Evolutionary conservation across 2,329 filamentous ascomycete species (phyloP), one percentile per base, ranked within the genome.

Genomic region (Didymella pinodella): DNA sequence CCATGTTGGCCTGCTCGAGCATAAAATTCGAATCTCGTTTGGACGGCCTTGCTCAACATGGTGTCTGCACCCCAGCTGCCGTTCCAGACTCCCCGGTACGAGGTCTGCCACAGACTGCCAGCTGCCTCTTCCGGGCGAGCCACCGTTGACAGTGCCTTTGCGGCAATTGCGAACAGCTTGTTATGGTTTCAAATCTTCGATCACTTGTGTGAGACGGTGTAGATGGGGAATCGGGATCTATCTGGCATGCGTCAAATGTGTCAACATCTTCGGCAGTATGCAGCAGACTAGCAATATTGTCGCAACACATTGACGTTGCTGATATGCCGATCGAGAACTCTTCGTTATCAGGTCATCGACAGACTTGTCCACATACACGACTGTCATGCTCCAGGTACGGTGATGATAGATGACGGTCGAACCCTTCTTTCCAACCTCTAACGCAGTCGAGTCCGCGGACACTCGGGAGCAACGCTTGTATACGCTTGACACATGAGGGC

Each of bases 1-100:
- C 65, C 50, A 57, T 40, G 29, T 64, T 61, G 51, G 62, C 64
- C 59, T 70, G 66, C 64, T 57, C 55, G 49, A 66, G 72, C 73
- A 74, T 71, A 64, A 73, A 68, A 59, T 54, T 68, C 55, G 64
- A 71, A 70, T 73, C 65, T 71, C 66, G 64, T 71, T 64, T 65
- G 61, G 63, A 65, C 45, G 57, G 55, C 43, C 48, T 28, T 54
- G 53, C 36, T 25, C 40, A 52, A 55, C 61, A 65, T 65, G 62
- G 54, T 66, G 48, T 36, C 45, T 43, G 38, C 41, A 48, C 48
- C 62, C 59, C 57, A 64, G 59, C 59, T 60, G 60, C 65, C 62
- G 68, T 68, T 70, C 71, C 61, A 64, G 65, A 64, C 51, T 53
- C 61, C 64, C 65, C 65, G 64, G 65, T 63, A 61, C 49, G 50